Evolutionary conservation across 441 rosid genomes (phyloP).

Genomic region (Gossypium lobatum): DNA sequence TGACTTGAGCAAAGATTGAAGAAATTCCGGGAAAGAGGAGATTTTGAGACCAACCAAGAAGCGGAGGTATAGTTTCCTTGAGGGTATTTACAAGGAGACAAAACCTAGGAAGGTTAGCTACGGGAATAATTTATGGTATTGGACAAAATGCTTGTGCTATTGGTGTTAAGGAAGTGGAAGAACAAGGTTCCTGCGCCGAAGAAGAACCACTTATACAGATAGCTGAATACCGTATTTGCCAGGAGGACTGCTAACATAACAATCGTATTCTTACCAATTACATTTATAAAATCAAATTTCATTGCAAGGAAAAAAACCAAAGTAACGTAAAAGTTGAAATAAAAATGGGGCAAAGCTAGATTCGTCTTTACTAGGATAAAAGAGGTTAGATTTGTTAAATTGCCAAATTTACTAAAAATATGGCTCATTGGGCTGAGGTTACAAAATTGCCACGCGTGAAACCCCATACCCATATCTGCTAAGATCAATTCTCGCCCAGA

Average conservation of each 20-base stretch:
- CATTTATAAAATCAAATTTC: too few species aligned
- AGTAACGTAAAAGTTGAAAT: too few species aligned
- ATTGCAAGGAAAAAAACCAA: too few species aligned
- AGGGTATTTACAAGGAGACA: conserved; percentile 42
- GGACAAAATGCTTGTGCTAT: conserved; percentile 27
- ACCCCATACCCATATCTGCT: conserved; percentile 22
- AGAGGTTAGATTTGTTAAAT: neutral
- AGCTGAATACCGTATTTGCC: conserved; percentile 71
- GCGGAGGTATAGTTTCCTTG: conserved; percentile 40
- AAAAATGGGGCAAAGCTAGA: too few species aligned
- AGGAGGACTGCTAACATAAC: conserved; percentile 35
- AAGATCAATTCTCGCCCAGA: neutral
- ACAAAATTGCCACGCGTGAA: conserved; percentile 22
- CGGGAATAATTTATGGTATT: neutral
- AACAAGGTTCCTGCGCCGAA: conserved; percentile 21
- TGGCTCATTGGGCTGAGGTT: neutral
- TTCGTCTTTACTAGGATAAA: too few species aligned
- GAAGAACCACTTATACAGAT: conserved; percentile 58
- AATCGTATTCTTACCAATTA: too few species aligned
- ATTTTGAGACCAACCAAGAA: conserved; percentile 24
- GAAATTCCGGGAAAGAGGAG: conserved; percentile 51
- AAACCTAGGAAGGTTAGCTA: conserved; percentile 28
- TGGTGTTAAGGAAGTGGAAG: conserved; percentile 29
- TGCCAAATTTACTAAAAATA: neutral
- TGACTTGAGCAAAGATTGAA: conserved; percentile 32